These are phyloP conservation scores for Fonsecaea erecta DNA, from an alignment of 2,329 filamentous ascomycete species.

Conservation along the genomic window DNA sequence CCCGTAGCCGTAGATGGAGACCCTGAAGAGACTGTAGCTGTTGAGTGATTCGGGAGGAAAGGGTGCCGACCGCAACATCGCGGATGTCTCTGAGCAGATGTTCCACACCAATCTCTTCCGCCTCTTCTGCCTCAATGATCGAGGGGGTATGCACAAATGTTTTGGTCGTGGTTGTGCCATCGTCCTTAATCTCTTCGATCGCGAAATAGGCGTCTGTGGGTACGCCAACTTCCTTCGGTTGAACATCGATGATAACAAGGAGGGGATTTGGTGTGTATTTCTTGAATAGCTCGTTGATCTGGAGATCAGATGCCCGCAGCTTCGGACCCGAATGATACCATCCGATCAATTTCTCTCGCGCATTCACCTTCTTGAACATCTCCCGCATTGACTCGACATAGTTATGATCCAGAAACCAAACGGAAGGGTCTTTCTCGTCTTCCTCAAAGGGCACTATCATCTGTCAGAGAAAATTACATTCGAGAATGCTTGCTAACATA, in stretches of 20 bases:
- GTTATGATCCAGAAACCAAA: conserved; percentile 99
- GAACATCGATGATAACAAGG: conserved; percentile 96
- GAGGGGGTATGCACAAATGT: conserved; percentile 98
- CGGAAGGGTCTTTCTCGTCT: conserved; percentile 96
- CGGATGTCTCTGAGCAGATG: conserved; percentile 97
- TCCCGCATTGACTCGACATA: conserved; percentile 99
- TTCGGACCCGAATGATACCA: conserved; percentile 99
- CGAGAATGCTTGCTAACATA: conserved; percentile 51
- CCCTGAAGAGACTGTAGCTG: conserved; percentile 97
- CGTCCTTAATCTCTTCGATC: conserved; percentile 99
- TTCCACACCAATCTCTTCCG: conserved; percentile 98
- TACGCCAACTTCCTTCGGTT: conserved; percentile 96
- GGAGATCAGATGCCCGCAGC: conserved; percentile 90
- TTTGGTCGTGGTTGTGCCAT: conserved; percentile 93
- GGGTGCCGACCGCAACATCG: conserved; percentile 93
- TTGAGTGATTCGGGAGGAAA: conserved; percentile 95
- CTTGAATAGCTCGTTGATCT: conserved; percentile 99
- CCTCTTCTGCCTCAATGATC: conserved; percentile 98
- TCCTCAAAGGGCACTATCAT: conserved; percentile 91
- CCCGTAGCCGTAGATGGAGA: conserved; percentile 87
- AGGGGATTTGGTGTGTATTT: conserved; percentile 96
- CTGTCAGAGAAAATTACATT: conserved; percentile 12
- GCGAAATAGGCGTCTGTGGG: conserved; percentile 99
- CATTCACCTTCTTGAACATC: conserved; percentile 99
- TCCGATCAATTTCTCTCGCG: conserved; percentile 96